Conservation (phyloP, 495 filamentous ascomycete species). For the Talaromyces ruber region DNA sequence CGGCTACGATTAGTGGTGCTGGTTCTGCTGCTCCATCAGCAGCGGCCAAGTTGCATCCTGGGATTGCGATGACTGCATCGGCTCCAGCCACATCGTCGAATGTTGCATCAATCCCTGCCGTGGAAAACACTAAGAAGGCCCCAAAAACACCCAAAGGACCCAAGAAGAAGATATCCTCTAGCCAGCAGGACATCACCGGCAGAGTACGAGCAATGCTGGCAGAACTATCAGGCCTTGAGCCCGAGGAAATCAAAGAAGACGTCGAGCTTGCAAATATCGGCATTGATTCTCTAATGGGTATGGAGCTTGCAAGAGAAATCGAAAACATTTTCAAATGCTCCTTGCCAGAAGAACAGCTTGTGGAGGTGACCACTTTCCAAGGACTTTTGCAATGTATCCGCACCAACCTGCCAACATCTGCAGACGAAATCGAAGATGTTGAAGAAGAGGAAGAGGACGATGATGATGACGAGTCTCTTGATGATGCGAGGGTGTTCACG, state of each 20-base stretch:
- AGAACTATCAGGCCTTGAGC: slow-evolving; percentile 25
- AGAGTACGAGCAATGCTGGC: slow-evolving; percentile 18
- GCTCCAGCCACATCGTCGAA: background rate
- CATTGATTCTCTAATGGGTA: slow-evolving; percentile 47
- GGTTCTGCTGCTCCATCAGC: background rate
- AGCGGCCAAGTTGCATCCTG: background rate
- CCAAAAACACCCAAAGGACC: background rate
- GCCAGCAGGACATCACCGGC: background rate
- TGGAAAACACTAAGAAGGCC: background rate
- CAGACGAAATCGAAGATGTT: background rate
- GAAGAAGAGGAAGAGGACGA: background rate
- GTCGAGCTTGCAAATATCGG: slow-evolving; percentile 36
- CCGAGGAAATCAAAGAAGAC: slow-evolving; percentile 21
- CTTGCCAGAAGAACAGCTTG: slow-evolving; percentile 13
- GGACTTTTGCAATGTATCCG: slow-evolving; percentile 3
- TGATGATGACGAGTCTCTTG: background rate
- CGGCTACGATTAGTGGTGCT: slow-evolving; percentile 4
- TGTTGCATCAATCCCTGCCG: background rate
- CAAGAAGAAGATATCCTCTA: background rate
- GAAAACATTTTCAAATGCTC: slow-evolving; percentile 34
- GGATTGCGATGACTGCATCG: background rate
- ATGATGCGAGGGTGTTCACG: background rate
- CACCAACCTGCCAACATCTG: background rate
- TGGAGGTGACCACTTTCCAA: slow-evolving; percentile 8
- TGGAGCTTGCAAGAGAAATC: slow-evolving; percentile 46